These are phyloP conservation scores for Toxoplasma gondii DNA, from an alignment of 169 alveolate genomes.

Conservation along the genomic window DNA sequence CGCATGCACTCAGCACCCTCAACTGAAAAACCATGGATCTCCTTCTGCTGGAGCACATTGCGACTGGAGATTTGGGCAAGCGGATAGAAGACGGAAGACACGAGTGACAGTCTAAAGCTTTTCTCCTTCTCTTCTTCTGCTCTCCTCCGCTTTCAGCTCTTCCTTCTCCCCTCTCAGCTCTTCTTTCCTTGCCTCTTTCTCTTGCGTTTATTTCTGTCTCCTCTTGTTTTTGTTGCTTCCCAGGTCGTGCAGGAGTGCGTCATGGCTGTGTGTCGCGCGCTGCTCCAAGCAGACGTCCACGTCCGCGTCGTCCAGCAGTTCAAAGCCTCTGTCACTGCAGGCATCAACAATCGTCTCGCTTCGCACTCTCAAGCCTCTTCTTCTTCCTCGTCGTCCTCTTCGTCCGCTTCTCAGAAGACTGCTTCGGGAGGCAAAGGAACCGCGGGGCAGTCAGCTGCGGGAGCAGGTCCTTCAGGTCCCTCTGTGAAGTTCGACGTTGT, in stretches of 20 bases:
- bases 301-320: slow-evolving; percentile 87
- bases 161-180: not conserved
- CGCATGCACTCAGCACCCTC: too few species aligned
- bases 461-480: not conserved
- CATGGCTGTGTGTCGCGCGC: slow-evolving; percentile 89
- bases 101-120: too few species aligned
- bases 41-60: too few species aligned
- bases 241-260: slow-evolving; percentile 81
- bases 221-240: not conserved
- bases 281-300: slow-evolving; percentile 93
- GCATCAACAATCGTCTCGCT: slow-evolving; percentile 48
- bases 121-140: not conserved
- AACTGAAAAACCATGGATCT: too few species aligned
- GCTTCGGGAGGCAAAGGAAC: not conserved
- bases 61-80: too few species aligned
- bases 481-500: slow-evolving; percentile 2
- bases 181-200: not conserved
- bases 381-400: not conserved
- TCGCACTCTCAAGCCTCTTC: not conserved
- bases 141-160: not conserved
- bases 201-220: not conserved
- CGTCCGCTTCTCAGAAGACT: not conserved
- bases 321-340: slow-evolving; percentile 79
- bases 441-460: not conserved
- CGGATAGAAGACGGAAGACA: too few species aligned